Evolutionary conservation across 225 moss, liverwort and hornwort genomes (phyloP).

Genomic region (Thuidium tamariscinum): DNA sequence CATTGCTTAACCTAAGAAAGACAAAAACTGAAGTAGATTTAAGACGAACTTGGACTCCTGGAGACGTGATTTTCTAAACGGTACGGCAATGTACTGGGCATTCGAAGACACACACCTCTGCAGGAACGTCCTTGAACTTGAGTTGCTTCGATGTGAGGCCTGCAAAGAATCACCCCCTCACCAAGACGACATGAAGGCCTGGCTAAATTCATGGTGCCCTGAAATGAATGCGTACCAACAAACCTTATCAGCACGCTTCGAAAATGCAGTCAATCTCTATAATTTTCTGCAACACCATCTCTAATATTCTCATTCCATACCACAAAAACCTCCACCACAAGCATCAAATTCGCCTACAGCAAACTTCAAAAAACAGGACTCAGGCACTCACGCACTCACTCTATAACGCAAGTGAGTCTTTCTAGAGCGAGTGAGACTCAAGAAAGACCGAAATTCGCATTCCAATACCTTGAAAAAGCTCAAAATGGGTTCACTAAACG

Average conservation of each 20-base stretch:
- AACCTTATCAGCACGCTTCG: background rate
- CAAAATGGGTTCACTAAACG: background rate
- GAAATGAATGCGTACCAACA: background rate
- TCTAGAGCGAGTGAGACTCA: background rate
- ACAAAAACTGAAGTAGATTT: background rate
- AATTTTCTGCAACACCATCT: background rate
- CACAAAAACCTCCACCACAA: background rate
- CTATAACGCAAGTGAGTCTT: background rate
- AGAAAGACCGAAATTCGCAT: background rate
- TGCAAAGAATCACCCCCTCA: constrained; percentile 11
- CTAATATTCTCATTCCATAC: background rate
- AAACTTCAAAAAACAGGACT: background rate
- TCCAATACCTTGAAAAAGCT: background rate
- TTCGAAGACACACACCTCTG: constrained; percentile 7
- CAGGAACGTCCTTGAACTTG: background rate
- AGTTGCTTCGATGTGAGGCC: background rate
- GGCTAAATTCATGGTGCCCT: constrained; percentile 28
- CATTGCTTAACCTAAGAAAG: background rate
- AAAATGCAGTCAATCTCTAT: background rate
- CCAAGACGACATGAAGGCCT: constrained; percentile 6
- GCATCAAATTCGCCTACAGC: background rate
- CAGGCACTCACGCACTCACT: background rate
- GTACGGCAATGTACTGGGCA: background rate
- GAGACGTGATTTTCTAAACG: background rate
- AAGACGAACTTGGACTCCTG: background rate